phyloP scores from a whole-genome alignment of 768 basidiomycete species.

The Podaxis rugospora region DNA sequence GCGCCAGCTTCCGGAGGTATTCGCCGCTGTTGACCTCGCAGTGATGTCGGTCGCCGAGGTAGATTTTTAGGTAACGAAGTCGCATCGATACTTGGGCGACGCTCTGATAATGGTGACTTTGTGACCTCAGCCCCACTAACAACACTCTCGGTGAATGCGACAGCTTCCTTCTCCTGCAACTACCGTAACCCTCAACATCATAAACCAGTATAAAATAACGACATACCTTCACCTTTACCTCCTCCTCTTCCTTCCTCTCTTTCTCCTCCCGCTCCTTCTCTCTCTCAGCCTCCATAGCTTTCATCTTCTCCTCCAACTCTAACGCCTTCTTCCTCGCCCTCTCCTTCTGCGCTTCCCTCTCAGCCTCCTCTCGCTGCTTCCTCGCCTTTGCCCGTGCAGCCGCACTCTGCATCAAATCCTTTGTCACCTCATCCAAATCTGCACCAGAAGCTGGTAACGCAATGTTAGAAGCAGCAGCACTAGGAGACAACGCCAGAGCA shows the following conservation, averaged over 20 bases:
- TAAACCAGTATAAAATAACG: neutral
- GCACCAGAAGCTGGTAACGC: slow-evolving; percentile 34
- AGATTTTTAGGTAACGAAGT: slow-evolving; percentile 13
- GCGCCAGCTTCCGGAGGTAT: slow-evolving; percentile 21
- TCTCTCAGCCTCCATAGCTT: slow-evolving; percentile 25
- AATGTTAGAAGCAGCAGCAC: slow-evolving; percentile 20
- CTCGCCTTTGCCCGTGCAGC: slow-evolving; percentile 81
- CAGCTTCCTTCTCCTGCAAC: slow-evolving; percentile 31
- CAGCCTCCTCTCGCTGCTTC: slow-evolving; percentile 78
- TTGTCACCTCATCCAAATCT: slow-evolving; percentile 63
- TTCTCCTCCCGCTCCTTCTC: slow-evolving; percentile 15
- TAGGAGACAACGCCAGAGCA: neutral
- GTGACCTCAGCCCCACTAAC: slow-evolving; percentile 21
- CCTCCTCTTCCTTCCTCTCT: slow-evolving; percentile 8
- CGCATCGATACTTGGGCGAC: neutral
- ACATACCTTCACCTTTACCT: slow-evolving; percentile 9
- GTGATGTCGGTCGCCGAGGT: slow-evolving; percentile 30
- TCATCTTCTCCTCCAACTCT: slow-evolving; percentile 68
- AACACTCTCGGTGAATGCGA: slow-evolving; percentile 45
- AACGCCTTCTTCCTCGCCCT: slow-evolving; percentile 77
- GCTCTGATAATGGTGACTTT: slow-evolving; percentile 1
- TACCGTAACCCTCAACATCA: neutral
- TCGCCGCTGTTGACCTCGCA: slow-evolving; percentile 18
- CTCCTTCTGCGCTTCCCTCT: slow-evolving; percentile 75
- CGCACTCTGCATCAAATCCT: slow-evolving; percentile 77